These are phyloP conservation scores for Keithomyces neogunnii DNA, from an alignment of 2,329 filamentous ascomycete genomes.

Conservation along the genomic window DNA sequence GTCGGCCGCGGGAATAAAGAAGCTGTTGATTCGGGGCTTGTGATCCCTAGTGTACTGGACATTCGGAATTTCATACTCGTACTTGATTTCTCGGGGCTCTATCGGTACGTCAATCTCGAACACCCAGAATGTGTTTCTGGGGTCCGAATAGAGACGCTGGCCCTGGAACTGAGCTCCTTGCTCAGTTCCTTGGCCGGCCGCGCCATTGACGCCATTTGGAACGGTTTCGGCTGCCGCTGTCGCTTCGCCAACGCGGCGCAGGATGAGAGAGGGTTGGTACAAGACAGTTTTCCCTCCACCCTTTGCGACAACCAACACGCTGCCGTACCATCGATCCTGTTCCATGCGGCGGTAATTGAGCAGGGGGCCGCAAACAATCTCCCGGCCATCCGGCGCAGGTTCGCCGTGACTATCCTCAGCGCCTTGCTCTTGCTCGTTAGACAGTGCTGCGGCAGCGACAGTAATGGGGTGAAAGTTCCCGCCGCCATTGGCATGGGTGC, in stretches of 20 bases:
- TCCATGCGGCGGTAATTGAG: slow-evolving; percentile 73
- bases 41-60: slow-evolving; percentile 51
- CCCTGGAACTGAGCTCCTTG: slow-evolving; percentile 32
- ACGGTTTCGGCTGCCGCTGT: slow-evolving; percentile 17
- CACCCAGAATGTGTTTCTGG: slow-evolving; percentile 79
- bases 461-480: slow-evolving; percentile 41
- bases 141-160: slow-evolving; percentile 55
- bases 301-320: slow-evolving; percentile 72
- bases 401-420: slow-evolving; percentile 4
- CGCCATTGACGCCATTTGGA: slow-evolving; percentile 20
- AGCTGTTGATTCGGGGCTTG: slow-evolving; percentile 55
- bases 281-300: slow-evolving; percentile 56
- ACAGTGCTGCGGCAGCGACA: slow-evolving; percentile 25
- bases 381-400: slow-evolving; percentile 35
- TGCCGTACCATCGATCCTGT: slow-evolving; percentile 69
- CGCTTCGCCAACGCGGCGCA: slow-evolving; percentile 34
- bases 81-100: slow-evolving; percentile 58
- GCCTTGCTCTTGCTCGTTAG: neutral
- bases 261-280: slow-evolving; percentile 47
- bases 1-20: slow-evolving; percentile 74
- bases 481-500: slow-evolving; percentile 19
- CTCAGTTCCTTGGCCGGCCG: slow-evolving; percentile 33
- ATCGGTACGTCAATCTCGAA: slow-evolving; percentile 79
- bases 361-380: slow-evolving; percentile 64
- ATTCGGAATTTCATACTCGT: slow-evolving; percentile 67